Percentiles rank a stretch among this genome's conserved stretches.
phyloP scores from a whole-genome alignment of 2,329 filamentous ascomycete species.

The Cordyceps pruinosa region DNA sequence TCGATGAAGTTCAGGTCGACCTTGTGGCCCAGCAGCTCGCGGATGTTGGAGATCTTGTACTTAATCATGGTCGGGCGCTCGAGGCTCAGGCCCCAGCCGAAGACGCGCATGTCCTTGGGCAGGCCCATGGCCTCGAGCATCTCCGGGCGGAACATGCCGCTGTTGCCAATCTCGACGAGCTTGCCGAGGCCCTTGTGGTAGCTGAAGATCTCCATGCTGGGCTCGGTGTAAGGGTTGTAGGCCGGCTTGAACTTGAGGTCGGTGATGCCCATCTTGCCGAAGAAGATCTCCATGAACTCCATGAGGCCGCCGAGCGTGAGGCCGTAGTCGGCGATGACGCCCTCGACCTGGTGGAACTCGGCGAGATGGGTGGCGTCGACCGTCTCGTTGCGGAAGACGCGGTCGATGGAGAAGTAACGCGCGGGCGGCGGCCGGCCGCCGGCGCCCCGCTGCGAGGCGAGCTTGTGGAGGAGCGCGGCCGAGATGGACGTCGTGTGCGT shows the following conservation, averaged over 20 bases:
- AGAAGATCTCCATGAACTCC: conserved; percentile 92
- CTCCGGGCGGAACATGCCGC: conserved; percentile 96
- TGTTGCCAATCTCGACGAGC: conserved; percentile 96
- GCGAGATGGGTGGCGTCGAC: conserved; percentile 95
- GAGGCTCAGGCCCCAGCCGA: conserved; percentile 86
- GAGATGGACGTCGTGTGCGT: conserved; percentile 95
- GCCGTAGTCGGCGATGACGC: conserved; percentile 94
- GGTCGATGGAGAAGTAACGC: conserved; percentile 97
- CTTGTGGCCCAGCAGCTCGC: conserved; percentile 89
- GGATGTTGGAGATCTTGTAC: conserved; percentile 82
- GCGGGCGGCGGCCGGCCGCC: conserved; percentile 59
- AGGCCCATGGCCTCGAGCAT: conserved; percentile 95
- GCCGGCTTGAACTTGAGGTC: conserved; percentile 91
- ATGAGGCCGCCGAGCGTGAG: conserved; percentile 89
- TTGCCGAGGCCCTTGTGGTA: conserved; percentile 79
- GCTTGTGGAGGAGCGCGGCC: conserved; percentile 82
- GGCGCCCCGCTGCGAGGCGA: conserved; percentile 74
- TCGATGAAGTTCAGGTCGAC: conserved; percentile 91
- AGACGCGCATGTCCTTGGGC: conserved; percentile 85
- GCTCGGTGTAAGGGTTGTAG: conserved; percentile 88
- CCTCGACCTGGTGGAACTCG: conserved; percentile 98
- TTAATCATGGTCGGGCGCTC: conserved; percentile 98
- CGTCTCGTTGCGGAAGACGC: conserved; percentile 95
- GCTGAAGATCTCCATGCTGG: conserved; percentile 96
- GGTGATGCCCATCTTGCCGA: conserved; percentile 86